Base-by-base conservation (phyloP, 192 early-diverging fungal species). In the Backusella parvicylindrica region DNA sequence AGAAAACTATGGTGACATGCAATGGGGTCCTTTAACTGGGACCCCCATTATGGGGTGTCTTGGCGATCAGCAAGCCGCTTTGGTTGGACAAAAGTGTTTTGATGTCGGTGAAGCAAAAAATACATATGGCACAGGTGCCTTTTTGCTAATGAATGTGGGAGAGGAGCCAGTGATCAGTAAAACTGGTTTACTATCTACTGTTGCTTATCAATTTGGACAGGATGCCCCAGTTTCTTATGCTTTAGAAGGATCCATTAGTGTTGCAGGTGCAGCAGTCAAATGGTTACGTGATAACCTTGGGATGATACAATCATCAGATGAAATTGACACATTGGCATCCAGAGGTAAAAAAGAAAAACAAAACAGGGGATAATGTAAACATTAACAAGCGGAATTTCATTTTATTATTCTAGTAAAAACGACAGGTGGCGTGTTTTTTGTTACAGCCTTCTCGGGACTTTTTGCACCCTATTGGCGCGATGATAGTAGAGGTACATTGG, bases 111-210 rank as follows among this genome's bases (percentile, higher is more conserved):
- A 95, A 80, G 91, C 91, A 60, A 98, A 98, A 88, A 97, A 96
- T 86, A 98, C 97, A 15, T 97, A 96, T 83, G 96, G 97, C 28
- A 98, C 97, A n/a, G 97, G 96, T 35, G 95, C 93, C 77, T 98
- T 98, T 82, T 92, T 97, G 89, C 79, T 98, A 67, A 94, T 94
- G 84, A 97, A 98, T 86, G 97, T 96, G 13, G 97, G 97, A 41
- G 49, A 77, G 8, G 80, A 87, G 32, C 88, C 90, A 30, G 92
- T 97, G 38, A 78, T 88, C 47, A 93, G 95, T 38, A 89, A 88
- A 73, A 88, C 90, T 75, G 97, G 97, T 3, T 86, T 98, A 37
- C 79, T 98, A 30, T 95, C 97, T 2, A 98, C 97, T 7, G 92
- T 96, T 21, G 94, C 84, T 3, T 98, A 95, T 82, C 87, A 97